Base-by-base conservation (phyloP, 2,329 filamentous ascomycete genomes). In the Daldinia sp. region DNA sequence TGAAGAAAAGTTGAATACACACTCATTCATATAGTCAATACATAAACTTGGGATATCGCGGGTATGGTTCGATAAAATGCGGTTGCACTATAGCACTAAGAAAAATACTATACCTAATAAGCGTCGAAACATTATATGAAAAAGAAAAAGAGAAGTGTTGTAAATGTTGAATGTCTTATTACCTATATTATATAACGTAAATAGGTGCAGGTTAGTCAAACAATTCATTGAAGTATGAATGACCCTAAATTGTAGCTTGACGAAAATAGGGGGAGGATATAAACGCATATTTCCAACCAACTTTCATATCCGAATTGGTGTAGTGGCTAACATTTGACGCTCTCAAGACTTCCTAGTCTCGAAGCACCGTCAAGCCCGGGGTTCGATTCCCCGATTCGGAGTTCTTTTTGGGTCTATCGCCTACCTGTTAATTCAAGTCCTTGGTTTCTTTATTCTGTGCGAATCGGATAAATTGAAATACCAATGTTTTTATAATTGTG, bases 241-340 rank as follows among this genome's bases (percentile, higher is more conserved):
- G n/a, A n/a, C n/a, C n/a, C n/a, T n/a, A n/a, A n/a, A n/a, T n/a
- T n/a, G n/a, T n/a, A n/a, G n/a, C n/a, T n/a, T n/a, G n/a, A n/a
- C n/a, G n/a, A n/a, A n/a, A n/a, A n/a, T n/a, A n/a, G n/a, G n/a
- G n/a, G 3, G 21, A 3, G 6, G 11, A 47, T 56, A 57, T 57
- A 52, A n/a, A 6, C 5, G 3, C 19, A 8, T 47, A 30, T 4
- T 17, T n/a, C 11, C n/a, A 35, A 35, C 55, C 15, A 35, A 50
- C 25, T 47, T 13, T 11, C 29, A 17, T 11, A 64, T 75, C 73
- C 73, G 73, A 75, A 74, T 73, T 73, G 77, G 72, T 74, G 71
- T 71, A 71, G 71, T 75, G 73, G 72, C 68, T 69, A 74, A 75
- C 73, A 75, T 74, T 73, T 73, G 69, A 72, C 73, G 72, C 73